Percentiles rank a stretch among this genome's conserved stretches.
These are phyloP conservation scores for Sanghuangporus baumii DNA, from an alignment of 1,284 basidiomycete genomes.

Conservation along the genomic window DNA sequence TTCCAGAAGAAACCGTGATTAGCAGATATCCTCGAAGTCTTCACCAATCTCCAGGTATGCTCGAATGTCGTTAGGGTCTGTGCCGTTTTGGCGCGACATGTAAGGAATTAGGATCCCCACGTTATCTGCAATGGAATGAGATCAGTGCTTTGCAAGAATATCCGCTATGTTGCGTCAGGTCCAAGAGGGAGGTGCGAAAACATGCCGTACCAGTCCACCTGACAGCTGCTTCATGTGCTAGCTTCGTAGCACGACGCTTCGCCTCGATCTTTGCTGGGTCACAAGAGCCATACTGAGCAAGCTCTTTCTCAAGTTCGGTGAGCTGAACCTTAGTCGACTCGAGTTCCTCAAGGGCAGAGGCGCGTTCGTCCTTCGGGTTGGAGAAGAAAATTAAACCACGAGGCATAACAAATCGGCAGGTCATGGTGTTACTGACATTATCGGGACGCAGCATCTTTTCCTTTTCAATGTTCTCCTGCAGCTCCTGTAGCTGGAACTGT, in stretches of 20 bases:
- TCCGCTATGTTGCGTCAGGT: neutral
- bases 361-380: conserved; percentile 47
- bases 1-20: conserved; percentile 19
- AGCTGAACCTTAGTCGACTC: conserved; percentile 47
- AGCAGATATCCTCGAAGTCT: conserved; percentile 69
- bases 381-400: neutral
- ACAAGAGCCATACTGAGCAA: conserved; percentile 73
- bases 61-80: conserved; percentile 55
- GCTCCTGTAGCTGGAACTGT: conserved; percentile 43
- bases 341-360: conserved; percentile 44
- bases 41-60: conserved; percentile 60
- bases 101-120: conserved; percentile 55
- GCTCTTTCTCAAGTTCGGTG: conserved; percentile 57
- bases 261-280: conserved; percentile 78
- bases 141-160: neutral
- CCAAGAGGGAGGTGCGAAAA: neutral
- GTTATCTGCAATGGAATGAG: conserved; percentile 40
- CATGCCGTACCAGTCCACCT: conserved; percentile 75
- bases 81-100: conserved; percentile 56
- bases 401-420: neutral
- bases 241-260: conserved; percentile 58
- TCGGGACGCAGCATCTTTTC: conserved; percentile 58
- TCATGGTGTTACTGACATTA: conserved; percentile 42
- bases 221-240: conserved; percentile 74
- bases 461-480: conserved; percentile 38